phyloP scores from a whole-genome alignment of 2,329 filamentous ascomycete genomes.

The Colletotrichum tropicicola region DNA sequence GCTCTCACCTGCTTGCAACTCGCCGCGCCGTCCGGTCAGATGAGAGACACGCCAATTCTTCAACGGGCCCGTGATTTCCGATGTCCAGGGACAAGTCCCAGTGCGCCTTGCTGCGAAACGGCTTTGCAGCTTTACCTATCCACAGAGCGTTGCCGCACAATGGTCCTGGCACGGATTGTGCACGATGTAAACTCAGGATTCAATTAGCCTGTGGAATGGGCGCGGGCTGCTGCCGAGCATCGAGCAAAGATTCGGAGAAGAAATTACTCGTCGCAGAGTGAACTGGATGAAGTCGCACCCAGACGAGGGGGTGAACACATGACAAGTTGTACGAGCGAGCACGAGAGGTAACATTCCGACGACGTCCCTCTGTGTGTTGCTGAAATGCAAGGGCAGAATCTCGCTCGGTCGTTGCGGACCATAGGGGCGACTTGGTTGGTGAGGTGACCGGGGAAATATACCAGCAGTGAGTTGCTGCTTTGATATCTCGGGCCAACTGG shows the following conservation, averaged over 20 bases:
- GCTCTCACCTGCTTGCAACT: too few relatives aligned
- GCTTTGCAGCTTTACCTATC: too few relatives aligned
- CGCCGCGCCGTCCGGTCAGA: too few relatives aligned
- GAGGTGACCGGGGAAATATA: background rate
- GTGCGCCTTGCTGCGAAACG: too few relatives aligned
- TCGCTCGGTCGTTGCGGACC: background rate
- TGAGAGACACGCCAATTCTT: too few relatives aligned
- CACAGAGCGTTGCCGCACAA: too few relatives aligned
- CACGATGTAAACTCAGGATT: too few relatives aligned
- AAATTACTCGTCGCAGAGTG: background rate
- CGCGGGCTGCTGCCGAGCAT: too few relatives aligned
- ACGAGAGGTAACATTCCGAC: slow-evolving; percentile 3
- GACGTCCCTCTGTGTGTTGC: background rate
- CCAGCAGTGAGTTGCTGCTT: background rate
- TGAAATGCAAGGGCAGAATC: slow-evolving; percentile 1
- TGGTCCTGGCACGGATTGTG: too few relatives aligned
- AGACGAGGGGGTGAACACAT: background rate
- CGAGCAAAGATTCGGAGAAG: background rate
- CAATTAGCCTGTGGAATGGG: too few relatives aligned
- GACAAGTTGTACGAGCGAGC: background rate
- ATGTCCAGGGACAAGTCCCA: too few relatives aligned
- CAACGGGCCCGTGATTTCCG: too few relatives aligned
- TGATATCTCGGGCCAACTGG: background rate
- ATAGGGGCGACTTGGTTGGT: background rate
- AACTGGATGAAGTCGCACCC: background rate